Conservation (phyloP, 2,329 filamentous ascomycete genomes). For the Westerdykella sp. region DNA sequence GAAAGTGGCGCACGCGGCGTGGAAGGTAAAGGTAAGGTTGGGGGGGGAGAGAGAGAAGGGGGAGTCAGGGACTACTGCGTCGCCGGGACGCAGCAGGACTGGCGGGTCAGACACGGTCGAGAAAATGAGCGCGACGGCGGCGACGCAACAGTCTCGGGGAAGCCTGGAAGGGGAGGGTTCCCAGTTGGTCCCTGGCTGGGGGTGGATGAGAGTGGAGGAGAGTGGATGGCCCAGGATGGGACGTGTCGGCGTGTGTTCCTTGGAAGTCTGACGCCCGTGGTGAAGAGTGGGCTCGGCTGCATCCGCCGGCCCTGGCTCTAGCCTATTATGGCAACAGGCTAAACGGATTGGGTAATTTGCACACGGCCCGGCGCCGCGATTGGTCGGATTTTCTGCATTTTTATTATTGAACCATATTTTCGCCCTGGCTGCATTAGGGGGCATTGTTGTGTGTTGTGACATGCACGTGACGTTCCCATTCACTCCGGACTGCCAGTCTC, state of each 20-base stretch:
- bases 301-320: slow-evolving; percentile 1
- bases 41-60: background rate
- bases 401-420: slow-evolving; percentile 17
- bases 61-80: background rate
- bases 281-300: slow-evolving; percentile 17
- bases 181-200: slow-evolving; percentile 17
- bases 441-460: slow-evolving; percentile 1
- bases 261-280: slow-evolving; percentile 1
- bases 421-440: background rate
- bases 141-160: background rate
- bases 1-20: slow-evolving; percentile 8
- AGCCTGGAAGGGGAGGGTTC: slow-evolving; percentile 14
- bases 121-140: slow-evolving; percentile 25
- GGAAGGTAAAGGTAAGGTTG: background rate
- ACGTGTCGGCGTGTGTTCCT: background rate
- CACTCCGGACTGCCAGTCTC: too few relatives aligned
- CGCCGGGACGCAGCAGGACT: slow-evolving; percentile 1
- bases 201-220: slow-evolving; percentile 18
- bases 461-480: slow-evolving; percentile 18
- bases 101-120: slow-evolving; percentile 8
- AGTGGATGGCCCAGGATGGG: slow-evolving; percentile 3
- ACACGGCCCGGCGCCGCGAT: slow-evolving; percentile 8
- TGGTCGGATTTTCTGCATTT: slow-evolving; percentile 22
- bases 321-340: too few relatives aligned
- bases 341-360: too few relatives aligned